These are phyloP conservation scores for Gossypium anomalum DNA, from an alignment of 345 rosid genomes.

Conservation along the genomic window DNA sequence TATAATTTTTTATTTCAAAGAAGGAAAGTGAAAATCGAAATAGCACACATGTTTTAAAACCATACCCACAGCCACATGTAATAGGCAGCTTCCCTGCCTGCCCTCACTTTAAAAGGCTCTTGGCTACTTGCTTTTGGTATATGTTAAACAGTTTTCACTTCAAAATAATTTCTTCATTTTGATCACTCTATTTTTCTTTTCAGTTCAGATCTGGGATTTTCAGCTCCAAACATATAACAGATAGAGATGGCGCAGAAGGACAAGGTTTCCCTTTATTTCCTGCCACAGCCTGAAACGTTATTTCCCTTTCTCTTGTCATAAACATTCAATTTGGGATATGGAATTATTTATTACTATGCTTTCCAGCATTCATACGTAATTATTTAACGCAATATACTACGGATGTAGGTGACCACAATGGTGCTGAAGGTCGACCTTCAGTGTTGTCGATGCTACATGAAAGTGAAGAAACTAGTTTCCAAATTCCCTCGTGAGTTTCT, in stretches of 20 bases:
- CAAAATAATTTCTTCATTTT: neutral
- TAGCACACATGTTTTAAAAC: neutral
- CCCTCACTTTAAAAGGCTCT: constrained; percentile 1
- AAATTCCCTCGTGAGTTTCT: constrained; percentile 62
- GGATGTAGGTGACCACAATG: constrained; percentile 58
- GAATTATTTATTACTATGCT: neutral
- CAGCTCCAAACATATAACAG: constrained; percentile 3
- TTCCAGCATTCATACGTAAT: neutral
- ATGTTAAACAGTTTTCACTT: neutral
- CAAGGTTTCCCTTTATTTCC: constrained; percentile 5
- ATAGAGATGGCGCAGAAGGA: constrained; percentile 26
- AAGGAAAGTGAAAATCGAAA: neutral
- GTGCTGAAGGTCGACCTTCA: constrained; percentile 63
- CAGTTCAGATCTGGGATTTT: constrained; percentile 15
- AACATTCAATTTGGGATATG: neutral
- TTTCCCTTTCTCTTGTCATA: neutral
- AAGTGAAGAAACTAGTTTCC: constrained; percentile 71
- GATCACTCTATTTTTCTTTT: neutral
- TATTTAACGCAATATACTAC: neutral
- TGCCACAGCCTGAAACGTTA: neutral
- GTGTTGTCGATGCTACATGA: constrained; percentile 60
- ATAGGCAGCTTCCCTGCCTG: neutral
- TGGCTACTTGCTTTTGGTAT: neutral
- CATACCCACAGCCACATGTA: neutral
- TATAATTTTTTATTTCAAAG: neutral